Evolutionary conservation across 1,139 yeast species (phyloP).

Genomic region (Insectozyma bohioensis): DNA sequence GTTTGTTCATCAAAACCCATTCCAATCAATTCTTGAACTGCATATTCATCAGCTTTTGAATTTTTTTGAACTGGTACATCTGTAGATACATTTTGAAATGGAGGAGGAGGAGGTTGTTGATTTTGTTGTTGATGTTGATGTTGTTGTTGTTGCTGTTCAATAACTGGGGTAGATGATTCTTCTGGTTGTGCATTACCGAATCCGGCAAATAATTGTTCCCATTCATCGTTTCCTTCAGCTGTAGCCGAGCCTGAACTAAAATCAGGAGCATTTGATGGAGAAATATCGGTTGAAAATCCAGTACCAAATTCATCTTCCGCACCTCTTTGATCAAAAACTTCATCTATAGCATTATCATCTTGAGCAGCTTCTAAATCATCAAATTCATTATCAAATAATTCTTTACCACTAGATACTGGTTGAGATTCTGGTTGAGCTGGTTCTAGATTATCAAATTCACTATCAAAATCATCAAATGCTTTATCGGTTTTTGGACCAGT

Average conservation of each 20-base stretch:
- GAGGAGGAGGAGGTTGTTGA: slow-evolving; percentile 3
- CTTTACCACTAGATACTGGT: slow-evolving; percentile 16
- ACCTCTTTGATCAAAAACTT: slow-evolving; percentile 21
- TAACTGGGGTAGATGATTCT: slow-evolving; percentile 1
- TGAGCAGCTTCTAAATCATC: slow-evolving; percentile 46
- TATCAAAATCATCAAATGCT: slow-evolving; percentile 31
- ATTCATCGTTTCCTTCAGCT: slow-evolving; percentile 60
- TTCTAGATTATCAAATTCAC: slow-evolving; percentile 39
- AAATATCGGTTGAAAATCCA: slow-evolving; percentile 40
- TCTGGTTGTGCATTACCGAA: slow-evolving; percentile 59
- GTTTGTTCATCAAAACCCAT: slow-evolving; percentile 82
- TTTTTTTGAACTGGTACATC: background rate
- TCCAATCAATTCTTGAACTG: slow-evolving; percentile 72
- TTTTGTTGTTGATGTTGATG: background rate
- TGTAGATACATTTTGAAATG: background rate
- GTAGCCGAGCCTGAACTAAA: slow-evolving; percentile 18
- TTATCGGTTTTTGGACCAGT: background rate
- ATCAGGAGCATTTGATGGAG: slow-evolving; percentile 34
- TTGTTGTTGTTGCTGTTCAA: background rate
- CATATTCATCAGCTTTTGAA: slow-evolving; percentile 10
- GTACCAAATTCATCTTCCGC: slow-evolving; percentile 19
- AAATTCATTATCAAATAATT: slow-evolving; percentile 39
- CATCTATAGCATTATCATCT: slow-evolving; percentile 31
- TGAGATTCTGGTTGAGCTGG: slow-evolving; percentile 35
- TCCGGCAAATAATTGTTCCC: slow-evolving; percentile 94